Conservation (phyloP, 129 eudicot species). For the Pittosporum tobira region DNA sequence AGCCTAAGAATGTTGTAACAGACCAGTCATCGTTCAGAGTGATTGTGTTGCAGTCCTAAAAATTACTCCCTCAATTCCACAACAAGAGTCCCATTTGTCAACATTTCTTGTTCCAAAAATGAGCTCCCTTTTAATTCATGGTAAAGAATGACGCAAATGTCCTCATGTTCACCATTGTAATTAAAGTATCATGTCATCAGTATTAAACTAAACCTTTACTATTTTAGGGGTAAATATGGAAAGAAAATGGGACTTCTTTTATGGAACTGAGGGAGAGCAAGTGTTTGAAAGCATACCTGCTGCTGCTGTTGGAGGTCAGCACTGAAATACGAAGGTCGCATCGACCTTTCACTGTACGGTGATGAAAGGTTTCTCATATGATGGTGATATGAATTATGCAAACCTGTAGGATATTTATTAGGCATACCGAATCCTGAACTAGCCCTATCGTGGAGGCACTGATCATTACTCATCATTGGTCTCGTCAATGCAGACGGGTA, state of each 20-base stretch:
- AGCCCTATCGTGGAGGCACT: slow-evolving; percentile 18
- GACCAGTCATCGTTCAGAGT: background rate
- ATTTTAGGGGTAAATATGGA: too few relatives aligned
- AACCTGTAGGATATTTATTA: slow-evolving; percentile 15
- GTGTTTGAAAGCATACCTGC: slow-evolving; percentile 23
- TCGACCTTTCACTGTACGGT: slow-evolving; percentile 16
- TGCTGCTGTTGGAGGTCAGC: slow-evolving; percentile 17
- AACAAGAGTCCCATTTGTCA: too few relatives aligned
- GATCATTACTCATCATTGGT: slow-evolving; percentile 23
- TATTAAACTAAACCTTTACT: too few relatives aligned
- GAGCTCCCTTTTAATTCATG: too few relatives aligned
- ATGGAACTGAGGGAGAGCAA: too few relatives aligned
- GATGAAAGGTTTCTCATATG: slow-evolving; percentile 15
- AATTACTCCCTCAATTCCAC: too few relatives aligned
- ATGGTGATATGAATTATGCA: slow-evolving; percentile 12
- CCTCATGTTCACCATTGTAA: too few relatives aligned
- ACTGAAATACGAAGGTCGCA: slow-evolving; percentile 10
- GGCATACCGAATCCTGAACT: slow-evolving; percentile 16
- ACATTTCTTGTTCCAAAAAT: too few relatives aligned
- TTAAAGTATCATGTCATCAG: too few relatives aligned
- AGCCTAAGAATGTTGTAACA: background rate
- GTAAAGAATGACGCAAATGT: too few relatives aligned
- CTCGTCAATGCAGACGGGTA: slow-evolving; percentile 31
- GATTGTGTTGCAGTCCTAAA: background rate
- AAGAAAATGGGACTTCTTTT: too few relatives aligned